Conservation (phyloP, 805 yeast species). For the Starmerella davenportii region DNA sequence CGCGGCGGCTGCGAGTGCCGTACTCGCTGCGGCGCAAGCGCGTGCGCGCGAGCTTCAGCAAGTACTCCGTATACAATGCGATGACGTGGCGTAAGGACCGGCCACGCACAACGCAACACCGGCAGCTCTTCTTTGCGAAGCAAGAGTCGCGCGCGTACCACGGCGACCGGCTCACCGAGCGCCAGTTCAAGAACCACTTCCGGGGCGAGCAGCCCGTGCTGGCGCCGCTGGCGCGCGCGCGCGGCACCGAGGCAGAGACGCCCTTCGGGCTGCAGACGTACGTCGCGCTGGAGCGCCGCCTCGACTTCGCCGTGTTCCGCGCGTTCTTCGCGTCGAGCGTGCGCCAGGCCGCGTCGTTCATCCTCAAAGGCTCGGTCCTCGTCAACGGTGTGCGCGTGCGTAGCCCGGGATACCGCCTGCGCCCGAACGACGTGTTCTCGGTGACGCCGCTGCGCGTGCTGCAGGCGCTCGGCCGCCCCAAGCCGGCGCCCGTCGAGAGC, state of each 20-base stretch:
- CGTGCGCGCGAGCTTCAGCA: slow-evolving; percentile 78
- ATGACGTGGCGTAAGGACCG: slow-evolving; percentile 41
- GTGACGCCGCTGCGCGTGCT: slow-evolving; percentile 76
- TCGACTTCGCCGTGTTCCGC: slow-evolving; percentile 80
- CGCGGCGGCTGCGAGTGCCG: slow-evolving; percentile 20
- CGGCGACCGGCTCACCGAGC: slow-evolving; percentile 82
- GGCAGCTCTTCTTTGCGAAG: slow-evolving; percentile 83
- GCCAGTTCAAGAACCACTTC: slow-evolving; percentile 58
- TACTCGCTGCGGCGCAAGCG: slow-evolving; percentile 24
- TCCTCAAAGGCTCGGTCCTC: slow-evolving; percentile 58
- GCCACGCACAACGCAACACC: slow-evolving; percentile 43
- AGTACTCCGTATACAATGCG: slow-evolving; percentile 76
- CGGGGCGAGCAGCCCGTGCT: slow-evolving; percentile 58
- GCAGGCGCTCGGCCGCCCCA: slow-evolving; percentile 64
- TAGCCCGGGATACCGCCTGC: slow-evolving; percentile 61
- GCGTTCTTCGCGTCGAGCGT: slow-evolving; percentile 83
- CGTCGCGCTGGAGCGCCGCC: slow-evolving; percentile 71
- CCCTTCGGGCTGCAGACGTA: slow-evolving; percentile 79
- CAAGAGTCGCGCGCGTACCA: slow-evolving; percentile 87
- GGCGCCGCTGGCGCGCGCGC: slow-evolving; percentile 57
- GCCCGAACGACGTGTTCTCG: slow-evolving; percentile 72
- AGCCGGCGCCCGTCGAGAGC: slow-evolving; percentile 58
- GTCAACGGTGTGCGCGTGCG: slow-evolving; percentile 69
- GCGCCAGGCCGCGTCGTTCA: slow-evolving; percentile 83
- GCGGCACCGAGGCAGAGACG: slow-evolving; percentile 26